phyloP scores from a whole-genome alignment of 2,329 filamentous ascomycete species.

The Elsinoe ampelina region DNA sequence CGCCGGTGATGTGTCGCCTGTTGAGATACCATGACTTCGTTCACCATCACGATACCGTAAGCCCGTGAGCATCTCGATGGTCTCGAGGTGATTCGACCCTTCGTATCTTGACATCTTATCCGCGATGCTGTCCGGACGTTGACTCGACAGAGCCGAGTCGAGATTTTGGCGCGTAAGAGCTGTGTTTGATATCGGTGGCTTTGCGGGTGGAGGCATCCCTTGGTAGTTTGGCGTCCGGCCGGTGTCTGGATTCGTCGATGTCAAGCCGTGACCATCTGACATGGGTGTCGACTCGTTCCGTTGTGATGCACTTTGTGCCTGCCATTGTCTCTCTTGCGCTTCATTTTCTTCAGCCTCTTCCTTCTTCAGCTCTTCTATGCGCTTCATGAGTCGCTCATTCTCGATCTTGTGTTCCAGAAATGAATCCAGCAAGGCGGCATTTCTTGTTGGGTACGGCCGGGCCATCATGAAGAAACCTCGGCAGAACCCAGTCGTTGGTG shows the following conservation, averaged over 20 bases:
- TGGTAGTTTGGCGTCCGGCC: conserved; percentile 32
- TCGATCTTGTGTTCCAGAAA: conserved; percentile 96
- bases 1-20: conserved; percentile 69
- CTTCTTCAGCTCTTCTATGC: conserved; percentile 73
- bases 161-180: conserved; percentile 72
- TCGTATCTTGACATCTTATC: conserved; percentile 83
- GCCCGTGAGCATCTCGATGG: conserved; percentile 88
- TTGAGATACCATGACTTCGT: conserved; percentile 77
- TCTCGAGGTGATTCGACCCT: conserved; percentile 64
- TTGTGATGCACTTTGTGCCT: conserved; percentile 28
- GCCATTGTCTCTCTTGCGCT: conserved; percentile 53
- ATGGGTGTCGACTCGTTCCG: conserved; percentile 43
- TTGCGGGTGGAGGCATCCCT: conserved; percentile 58
- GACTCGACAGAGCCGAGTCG: conserved; percentile 59
- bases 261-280: conserved; percentile 10
- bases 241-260: neutral
- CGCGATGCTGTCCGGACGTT: conserved; percentile 62
- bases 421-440: conserved; percentile 74
- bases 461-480: conserved; percentile 91
- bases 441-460: conserved; percentile 80
- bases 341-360: conserved; percentile 78
- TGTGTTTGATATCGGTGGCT: conserved; percentile 52
- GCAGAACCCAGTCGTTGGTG: conserved; percentile 53
- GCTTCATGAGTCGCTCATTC: conserved; percentile 75
- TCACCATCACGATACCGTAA: conserved; percentile 82